Conservation (phyloP, 2,329 filamentous ascomycete species). For the Neonectria magnoliae region DNA sequence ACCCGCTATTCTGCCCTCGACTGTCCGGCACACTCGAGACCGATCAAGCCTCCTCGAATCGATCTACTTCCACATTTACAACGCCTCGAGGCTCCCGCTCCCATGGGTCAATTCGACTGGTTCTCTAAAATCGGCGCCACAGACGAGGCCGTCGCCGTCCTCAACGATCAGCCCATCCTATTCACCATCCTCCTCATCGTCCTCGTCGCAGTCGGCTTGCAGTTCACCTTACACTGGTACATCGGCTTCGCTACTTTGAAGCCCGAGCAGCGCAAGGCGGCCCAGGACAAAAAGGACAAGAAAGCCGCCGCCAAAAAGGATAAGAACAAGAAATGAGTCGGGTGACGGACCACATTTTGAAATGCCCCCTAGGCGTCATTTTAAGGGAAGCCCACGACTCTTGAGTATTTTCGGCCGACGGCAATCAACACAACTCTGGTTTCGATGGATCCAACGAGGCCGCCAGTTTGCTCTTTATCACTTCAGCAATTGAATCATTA, state of each 20-base stretch:
- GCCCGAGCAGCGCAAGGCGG: constrained; percentile 68
- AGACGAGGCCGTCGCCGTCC: constrained; percentile 64
- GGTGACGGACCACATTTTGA: neutral
- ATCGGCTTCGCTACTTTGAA: constrained; percentile 70
- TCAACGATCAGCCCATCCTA: constrained; percentile 70
- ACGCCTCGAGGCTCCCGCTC: neutral
- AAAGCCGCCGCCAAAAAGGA: constrained; percentile 47
- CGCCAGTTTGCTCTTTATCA: neutral
- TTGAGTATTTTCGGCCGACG: neutral
- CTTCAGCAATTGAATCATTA: constrained; percentile 6
- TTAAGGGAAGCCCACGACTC: neutral
- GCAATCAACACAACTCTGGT: neutral
- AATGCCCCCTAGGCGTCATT: neutral
- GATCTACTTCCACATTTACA: neutral
- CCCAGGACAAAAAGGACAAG: constrained; percentile 55
- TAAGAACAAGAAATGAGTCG: constrained; percentile 29
- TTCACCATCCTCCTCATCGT: constrained; percentile 67
- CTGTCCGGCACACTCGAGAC: constrained; percentile 21
- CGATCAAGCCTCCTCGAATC: neutral
- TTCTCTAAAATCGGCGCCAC: constrained; percentile 67
- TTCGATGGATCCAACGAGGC: neutral
- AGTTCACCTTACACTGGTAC: constrained; percentile 63
- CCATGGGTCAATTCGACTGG: constrained; percentile 66
- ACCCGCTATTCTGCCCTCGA: constrained; percentile 3
- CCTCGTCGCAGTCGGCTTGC: constrained; percentile 58